Evolutionary conservation across 139 green algal species (phyloP).

Genomic region (Bryopsis sp.): DNA sequence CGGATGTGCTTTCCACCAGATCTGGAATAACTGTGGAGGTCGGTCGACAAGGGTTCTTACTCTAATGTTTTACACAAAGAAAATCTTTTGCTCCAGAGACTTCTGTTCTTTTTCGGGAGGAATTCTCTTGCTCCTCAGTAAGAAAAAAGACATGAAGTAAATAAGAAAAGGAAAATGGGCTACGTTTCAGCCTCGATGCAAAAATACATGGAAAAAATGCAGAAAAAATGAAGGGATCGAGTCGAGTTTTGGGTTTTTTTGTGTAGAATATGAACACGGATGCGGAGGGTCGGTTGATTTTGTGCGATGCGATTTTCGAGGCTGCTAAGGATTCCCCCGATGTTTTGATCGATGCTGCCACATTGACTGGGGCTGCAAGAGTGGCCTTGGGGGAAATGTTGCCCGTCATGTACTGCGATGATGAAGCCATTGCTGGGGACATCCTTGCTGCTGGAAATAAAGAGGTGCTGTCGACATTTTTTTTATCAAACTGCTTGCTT

Average conservation of each 20-base stretch:
- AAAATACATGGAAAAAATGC: too few species aligned
- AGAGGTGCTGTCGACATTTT: conserved; percentile 27
- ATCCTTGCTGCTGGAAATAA: conserved; percentile 28
- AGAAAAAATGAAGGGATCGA: too few species aligned
- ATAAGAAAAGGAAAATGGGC: too few species aligned
- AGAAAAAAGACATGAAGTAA: too few species aligned
- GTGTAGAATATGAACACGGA: conserved; percentile 34
- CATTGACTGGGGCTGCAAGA: conserved; percentile 57
- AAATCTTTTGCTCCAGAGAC: too few species aligned
- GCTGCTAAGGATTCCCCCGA: conserved; percentile 34
- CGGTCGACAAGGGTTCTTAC: too few species aligned
- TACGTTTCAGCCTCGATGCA: too few species aligned
- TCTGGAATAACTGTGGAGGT: conserved; percentile 54
- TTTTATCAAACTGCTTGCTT: too few species aligned
- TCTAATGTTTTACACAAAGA: too few species aligned
- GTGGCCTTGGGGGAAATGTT: conserved; percentile 51
- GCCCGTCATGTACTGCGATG: conserved; percentile 44
- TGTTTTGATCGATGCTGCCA: conserved; percentile 55
- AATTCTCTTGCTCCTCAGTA: too few species aligned
- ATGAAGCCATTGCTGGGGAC: conserved; percentile 31
- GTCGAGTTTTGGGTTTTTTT: too few species aligned
- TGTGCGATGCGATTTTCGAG: conserved; percentile 44
- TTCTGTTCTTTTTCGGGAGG: too few species aligned
- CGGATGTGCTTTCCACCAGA: conserved; percentile 42
- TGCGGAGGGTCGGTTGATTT: conserved; percentile 48